These are phyloP conservation scores for Phialophora chinensis DNA, from an alignment of 2,329 filamentous ascomycete species.

Conservation along the genomic window DNA sequence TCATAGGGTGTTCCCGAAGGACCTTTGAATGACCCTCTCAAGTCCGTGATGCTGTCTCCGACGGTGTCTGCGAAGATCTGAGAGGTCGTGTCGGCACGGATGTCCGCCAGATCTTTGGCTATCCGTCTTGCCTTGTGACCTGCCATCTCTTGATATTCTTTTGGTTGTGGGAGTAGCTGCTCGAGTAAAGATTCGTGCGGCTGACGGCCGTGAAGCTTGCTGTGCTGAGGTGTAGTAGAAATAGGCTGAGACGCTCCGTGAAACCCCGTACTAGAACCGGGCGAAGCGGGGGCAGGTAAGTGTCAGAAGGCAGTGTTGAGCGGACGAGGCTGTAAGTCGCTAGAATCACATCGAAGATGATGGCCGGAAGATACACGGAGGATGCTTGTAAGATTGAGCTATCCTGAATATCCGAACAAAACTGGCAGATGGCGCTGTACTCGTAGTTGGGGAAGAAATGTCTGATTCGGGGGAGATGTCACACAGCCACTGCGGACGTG, in stretches of 20 bases:
- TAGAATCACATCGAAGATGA: slow-evolving; percentile 35
- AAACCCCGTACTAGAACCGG: neutral
- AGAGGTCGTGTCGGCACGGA: slow-evolving; percentile 70
- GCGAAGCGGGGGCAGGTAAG: neutral
- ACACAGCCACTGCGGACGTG: slow-evolving; percentile 32
- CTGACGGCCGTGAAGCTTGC: neutral
- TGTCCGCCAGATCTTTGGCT: slow-evolving; percentile 57
- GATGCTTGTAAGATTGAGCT: neutral
- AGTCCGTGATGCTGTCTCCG: slow-evolving; percentile 74
- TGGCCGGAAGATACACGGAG: neutral
- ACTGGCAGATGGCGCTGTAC: neutral
- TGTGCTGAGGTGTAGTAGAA: slow-evolving; percentile 2
- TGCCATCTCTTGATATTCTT: slow-evolving; percentile 50
- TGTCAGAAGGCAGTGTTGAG: neutral
- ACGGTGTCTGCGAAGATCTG: slow-evolving; percentile 73
- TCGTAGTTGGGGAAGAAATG: slow-evolving; percentile 1
- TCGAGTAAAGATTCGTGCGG: neutral
- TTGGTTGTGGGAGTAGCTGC: neutral
- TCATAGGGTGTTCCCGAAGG: slow-evolving; percentile 94
- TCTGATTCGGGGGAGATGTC: slow-evolving; percentile 19
- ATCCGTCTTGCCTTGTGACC: slow-evolving; percentile 64
- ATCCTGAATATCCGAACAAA: slow-evolving; percentile 2
- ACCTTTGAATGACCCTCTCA: slow-evolving; percentile 81
- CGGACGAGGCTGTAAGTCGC: slow-evolving; percentile 15
- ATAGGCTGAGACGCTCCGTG: neutral